Evolutionary conservation across 2,329 filamentous ascomycete species (phyloP), one percentile per base, ranked within the genome.

Genomic region (Paecilomyces fulvus): DNA sequence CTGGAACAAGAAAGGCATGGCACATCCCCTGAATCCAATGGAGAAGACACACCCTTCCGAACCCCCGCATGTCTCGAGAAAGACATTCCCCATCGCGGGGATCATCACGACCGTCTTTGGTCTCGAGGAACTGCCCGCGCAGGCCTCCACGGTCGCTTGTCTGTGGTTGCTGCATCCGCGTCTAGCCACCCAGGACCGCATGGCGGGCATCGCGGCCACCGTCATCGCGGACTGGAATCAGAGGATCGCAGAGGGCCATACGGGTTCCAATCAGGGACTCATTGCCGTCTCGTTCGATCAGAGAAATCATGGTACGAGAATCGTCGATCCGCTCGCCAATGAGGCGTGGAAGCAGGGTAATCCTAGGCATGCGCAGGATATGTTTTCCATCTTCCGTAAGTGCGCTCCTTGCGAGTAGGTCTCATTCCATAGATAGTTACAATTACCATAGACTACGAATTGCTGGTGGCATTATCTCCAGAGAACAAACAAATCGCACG

Each of bases 81-180:
- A 79, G 59, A 86, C 84, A 20, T 79, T 88, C 62, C 82, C 85
- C 59, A 88, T 97, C 70, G 84, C 87, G 49, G 91, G 91, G 51
- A 83, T 96, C 55, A 79, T 88, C 9, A 84, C 88, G 52, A 88
- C 89, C 58, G 80, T 96, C 57, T 92, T 92, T 72, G 92, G 92
- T 17, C 82, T 96, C 1, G 75, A 84, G 30, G 89, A 96, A 67
- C 79, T 96, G 0, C 77, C 84, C 1, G n/a, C 68, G 12, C 73
- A 79, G 12, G 75, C 80, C 3, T 71, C 70, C 4, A 74, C 78
- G 30, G 76, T 95, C 33, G 85, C 90, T 23, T 89, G 88, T 65
- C 82, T 97, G n/a, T 96, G 92, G 90, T 84, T 97, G 11, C 82
- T 96, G 17, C 91, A 97, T 68, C 89, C 89, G 2, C 84, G 94